Percentiles rank a stretch among this genome's conserved stretches.
These are phyloP conservation scores for Globisporangium carolinianum DNA, from an alignment of 352 stramenopile species.

Conservation along the genomic window DNA sequence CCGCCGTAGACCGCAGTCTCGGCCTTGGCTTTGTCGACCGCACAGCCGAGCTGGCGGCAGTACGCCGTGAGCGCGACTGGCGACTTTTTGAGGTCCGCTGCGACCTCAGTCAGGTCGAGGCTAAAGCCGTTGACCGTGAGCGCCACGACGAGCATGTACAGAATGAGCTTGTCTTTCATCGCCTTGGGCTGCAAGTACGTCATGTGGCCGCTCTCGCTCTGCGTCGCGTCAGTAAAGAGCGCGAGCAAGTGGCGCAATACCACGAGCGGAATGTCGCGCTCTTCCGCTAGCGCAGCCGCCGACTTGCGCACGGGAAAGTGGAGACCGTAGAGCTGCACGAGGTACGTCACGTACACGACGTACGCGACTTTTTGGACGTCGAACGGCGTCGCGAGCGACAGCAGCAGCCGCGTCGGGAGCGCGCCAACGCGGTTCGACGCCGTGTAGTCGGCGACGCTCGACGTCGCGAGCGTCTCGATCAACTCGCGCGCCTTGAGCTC, in stretches of 20 bases:
- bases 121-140: conserved; percentile 71
- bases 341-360: conserved; percentile 69
- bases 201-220: conserved; percentile 42
- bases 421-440: conserved; percentile 34
- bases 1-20: conserved; percentile 50
- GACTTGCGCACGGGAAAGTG: conserved; percentile 63
- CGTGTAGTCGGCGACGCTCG: conserved; percentile 51
- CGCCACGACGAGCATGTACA: conserved; percentile 70
- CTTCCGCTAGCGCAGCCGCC: conserved; percentile 59
- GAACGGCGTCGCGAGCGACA: conserved; percentile 61
- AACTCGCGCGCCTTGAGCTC: conserved; percentile 71
- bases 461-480: conserved; percentile 48
- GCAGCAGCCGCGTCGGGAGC: conserved; percentile 54
- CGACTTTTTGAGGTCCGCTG: conserved; percentile 59
- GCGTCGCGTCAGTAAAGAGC: conserved; percentile 63
- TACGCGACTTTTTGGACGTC: conserved; percentile 62
- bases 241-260: conserved; percentile 60
- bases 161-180: conserved; percentile 75
- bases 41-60: conserved; percentile 64
- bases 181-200: conserved; percentile 72
- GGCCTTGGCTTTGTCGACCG: conserved; percentile 62
- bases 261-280: conserved; percentile 67
- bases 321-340: conserved; percentile 57
- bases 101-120: conserved; percentile 66
- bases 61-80: conserved; percentile 46